These are phyloP conservation scores for Lanzia echinophila DNA, from an alignment of 2,329 filamentous ascomycete species.

Conservation along the genomic window DNA sequence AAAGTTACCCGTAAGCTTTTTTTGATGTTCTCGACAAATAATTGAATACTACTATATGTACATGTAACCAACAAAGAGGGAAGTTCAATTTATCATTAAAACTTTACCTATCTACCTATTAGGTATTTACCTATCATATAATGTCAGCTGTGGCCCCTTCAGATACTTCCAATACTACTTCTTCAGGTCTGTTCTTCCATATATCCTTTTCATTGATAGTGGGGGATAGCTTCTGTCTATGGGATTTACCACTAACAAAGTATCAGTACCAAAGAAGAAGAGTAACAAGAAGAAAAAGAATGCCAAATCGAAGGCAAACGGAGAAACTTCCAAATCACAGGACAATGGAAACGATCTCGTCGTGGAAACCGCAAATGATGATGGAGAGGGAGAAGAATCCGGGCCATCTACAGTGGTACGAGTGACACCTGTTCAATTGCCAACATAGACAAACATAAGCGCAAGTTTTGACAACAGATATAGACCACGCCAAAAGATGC, in stretches of 20 bases:
- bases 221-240: conserved; percentile 9
- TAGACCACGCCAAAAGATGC: conserved; percentile 27
- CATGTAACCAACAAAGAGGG: not conserved
- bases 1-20: too few relatives aligned
- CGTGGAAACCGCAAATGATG: conserved; percentile 34
- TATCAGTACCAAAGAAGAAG: conserved; percentile 42
- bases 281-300: conserved; percentile 50
- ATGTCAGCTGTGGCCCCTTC: conserved; percentile 30
- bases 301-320: conserved; percentile 37
- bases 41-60: not conserved
- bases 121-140: conserved; percentile 9
- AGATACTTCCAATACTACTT: conserved; percentile 26
- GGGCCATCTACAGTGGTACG: conserved; percentile 28
- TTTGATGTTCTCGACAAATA: not conserved
- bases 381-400: conserved; percentile 37
- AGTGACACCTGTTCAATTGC: conserved; percentile 30
- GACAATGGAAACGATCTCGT: conserved; percentile 33
- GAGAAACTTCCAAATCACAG: conserved; percentile 28
- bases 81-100: not conserved
- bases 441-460: conserved; percentile 11
- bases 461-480: conserved; percentile 20
- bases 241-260: conserved; percentile 20
- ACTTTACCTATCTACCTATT: not conserved
- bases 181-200: conserved; percentile 25
- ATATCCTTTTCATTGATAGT: not conserved